phyloP scores from a whole-genome alignment of 2,329 filamentous ascomycete genomes.

The Aureobasidium sp. region DNA sequence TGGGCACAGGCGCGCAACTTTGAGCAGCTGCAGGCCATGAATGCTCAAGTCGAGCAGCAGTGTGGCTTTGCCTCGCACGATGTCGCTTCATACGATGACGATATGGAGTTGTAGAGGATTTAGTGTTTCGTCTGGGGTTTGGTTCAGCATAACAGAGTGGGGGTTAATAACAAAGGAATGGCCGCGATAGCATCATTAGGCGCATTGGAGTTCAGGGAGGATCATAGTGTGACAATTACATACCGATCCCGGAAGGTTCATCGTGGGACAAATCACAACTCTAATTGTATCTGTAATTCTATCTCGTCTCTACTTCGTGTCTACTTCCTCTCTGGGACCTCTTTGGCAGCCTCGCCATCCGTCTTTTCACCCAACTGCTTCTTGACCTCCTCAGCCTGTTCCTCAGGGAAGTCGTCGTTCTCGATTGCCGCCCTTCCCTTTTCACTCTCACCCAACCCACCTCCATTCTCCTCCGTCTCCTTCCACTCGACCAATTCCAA shows the following conservation, averaged over 20 bases:
- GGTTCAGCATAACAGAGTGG: neutral
- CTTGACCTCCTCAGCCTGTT: constrained; percentile 14
- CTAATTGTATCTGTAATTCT: neutral
- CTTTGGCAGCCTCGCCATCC: constrained; percentile 13
- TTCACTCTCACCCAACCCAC: constrained; percentile 45
- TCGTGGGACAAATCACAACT: neutral
- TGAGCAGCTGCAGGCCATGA: constrained; percentile 44
- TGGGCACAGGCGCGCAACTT: constrained; percentile 47
- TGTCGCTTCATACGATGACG: neutral
- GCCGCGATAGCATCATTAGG: neutral
- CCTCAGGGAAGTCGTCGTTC: constrained; percentile 21
- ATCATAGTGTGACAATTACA: neutral
- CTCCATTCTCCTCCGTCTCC: constrained; percentile 36
- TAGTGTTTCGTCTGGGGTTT: neutral
- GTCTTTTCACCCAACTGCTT: constrained; percentile 15
- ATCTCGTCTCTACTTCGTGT: neutral
- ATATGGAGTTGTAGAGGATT: constrained; percentile 9
- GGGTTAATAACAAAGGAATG: neutral
- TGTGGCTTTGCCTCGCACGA: neutral
- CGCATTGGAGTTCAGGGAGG: neutral
- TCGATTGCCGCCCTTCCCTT: constrained; percentile 24
- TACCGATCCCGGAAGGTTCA: neutral
- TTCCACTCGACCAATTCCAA: constrained; percentile 41
- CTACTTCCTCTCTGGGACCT: constrained; percentile 14
- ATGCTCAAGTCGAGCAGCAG: constrained; percentile 12